phyloP scores from a whole-genome alignment of 495 filamentous ascomycete species.

The Aspergillus ellipticus region DNA sequence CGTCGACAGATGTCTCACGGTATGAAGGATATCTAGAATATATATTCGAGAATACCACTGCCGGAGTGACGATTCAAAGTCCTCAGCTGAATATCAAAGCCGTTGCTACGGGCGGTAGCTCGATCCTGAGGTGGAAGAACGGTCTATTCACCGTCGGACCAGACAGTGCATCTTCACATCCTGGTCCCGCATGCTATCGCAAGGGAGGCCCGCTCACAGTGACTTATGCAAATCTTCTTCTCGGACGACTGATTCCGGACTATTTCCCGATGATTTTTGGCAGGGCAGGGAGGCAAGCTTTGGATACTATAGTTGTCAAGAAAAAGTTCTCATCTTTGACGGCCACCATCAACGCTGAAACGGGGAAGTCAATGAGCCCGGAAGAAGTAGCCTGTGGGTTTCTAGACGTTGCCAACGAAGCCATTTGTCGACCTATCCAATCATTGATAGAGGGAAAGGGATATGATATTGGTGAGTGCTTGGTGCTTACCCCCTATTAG shows the following conservation, averaged over 20 bases:
- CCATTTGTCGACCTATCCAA: constrained; percentile 91
- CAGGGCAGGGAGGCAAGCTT: constrained; percentile 71
- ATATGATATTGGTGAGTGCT: constrained; percentile 51
- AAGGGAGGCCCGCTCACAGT: constrained; percentile 88
- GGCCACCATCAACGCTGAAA: constrained; percentile 63
- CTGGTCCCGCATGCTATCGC: constrained; percentile 86
- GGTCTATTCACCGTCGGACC: constrained; percentile 90
- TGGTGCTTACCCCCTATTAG: no score
- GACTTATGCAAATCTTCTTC: constrained; percentile 84
- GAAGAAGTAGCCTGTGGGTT: constrained; percentile 91
- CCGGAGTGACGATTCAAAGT: constrained; percentile 88
- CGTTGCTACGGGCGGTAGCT: constrained; percentile 89
- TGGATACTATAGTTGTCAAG: constrained; percentile 50
- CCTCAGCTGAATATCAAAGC: constrained; percentile 95
- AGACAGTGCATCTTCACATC: constrained; percentile 83
- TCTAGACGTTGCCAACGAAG: constrained; percentile 90
- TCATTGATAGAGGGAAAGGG: constrained; percentile 92
- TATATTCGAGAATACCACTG: constrained; percentile 91
- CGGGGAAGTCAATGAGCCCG: constrained; percentile 51
- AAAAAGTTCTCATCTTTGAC: constrained; percentile 21
- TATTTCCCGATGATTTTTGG: constrained; percentile 96
- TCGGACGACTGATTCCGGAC: constrained; percentile 81
- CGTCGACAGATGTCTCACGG: constrained; percentile 84
- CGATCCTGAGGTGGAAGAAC: constrained; percentile 77
- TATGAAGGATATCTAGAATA: constrained; percentile 82